phyloP scores from a whole-genome alignment of 306 rosid genomes.

The Urtica urens region DNA sequence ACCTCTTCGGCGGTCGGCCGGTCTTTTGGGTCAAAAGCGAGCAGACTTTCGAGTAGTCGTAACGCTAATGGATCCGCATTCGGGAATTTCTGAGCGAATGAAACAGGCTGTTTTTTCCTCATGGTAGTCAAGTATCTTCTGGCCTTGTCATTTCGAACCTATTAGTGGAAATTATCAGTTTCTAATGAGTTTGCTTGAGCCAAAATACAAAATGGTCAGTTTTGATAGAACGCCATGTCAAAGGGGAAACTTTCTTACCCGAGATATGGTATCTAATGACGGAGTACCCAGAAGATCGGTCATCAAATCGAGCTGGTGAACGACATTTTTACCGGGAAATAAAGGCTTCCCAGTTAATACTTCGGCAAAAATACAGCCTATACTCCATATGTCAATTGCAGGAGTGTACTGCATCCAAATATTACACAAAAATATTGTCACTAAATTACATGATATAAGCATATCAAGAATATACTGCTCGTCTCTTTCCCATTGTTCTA shows the following conservation, averaged over 20 bases:
- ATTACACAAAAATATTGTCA: too few species aligned
- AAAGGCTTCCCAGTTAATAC: constrained; percentile 84
- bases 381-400: constrained; percentile 94
- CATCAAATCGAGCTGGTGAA: constrained; percentile 93
- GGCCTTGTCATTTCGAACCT: constrained; percentile 94
- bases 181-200: background rate
- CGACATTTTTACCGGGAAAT: constrained; percentile 95
- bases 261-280: constrained; percentile 71
- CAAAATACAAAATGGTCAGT: constrained; percentile 4
- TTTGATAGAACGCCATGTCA: constrained; percentile 1
- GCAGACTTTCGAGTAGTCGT: constrained; percentile 55
- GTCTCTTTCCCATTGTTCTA: too few species aligned
- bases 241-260: constrained; percentile 31
- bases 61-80: constrained; percentile 82
- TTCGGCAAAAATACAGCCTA: constrained; percentile 96
- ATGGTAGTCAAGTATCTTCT: constrained; percentile 85
- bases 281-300: constrained; percentile 95
- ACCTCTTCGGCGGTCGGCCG: constrained; percentile 97
- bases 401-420: constrained; percentile 75
- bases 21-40: constrained; percentile 92
- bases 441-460: too few species aligned
- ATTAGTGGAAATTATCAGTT: constrained; percentile 17
- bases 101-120: constrained; percentile 74
- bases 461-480: too few species aligned
- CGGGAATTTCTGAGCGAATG: constrained; percentile 70